Base-by-base conservation (phyloP, 2,329 filamentous ascomycete genomes). In the Talaromyces sp. region DNA sequence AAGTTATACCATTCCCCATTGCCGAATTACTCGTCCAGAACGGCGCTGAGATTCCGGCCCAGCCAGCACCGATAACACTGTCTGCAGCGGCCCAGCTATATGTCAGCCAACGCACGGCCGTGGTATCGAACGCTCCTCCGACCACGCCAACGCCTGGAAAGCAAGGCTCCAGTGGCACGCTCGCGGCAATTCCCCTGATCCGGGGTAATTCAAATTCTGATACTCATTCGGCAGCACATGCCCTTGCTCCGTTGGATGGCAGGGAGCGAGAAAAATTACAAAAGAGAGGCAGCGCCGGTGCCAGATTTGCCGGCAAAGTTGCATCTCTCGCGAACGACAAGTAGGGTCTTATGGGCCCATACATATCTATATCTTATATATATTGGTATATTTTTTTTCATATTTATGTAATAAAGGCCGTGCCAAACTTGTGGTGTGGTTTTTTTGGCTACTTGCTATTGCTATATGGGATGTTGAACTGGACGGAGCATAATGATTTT, bases 21-120 rank as follows among this genome's bases (percentile, higher is more conserved):
- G 95, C 95, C 15, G 95, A 99, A 74, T 79, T 99, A 62, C 83
- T 99, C 15, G 81, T 96, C 15, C 96, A 98, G 69, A 98, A 99
- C 70, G 95, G 95, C 17, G 93, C 93, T 3, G 90, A 96, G 64
- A 89, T 98, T 36, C 93, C 95, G 0, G 72, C 80, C 1, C 80
- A 86, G 2, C 81, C 90, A 63, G 91, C 93, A 0, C 89, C 91
- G 0, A 93, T 98, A 66, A 92, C 92, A 0, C 83, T 99, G 11
- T 92, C 91, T 63, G 82, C 85, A 10, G 88, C 88, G 54, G 93
- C 95, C 2, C 88, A 90, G 70, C 76, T 90, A 36, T 99, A 97
- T 69, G 81, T 98, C 55, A 92, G 96, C 66, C 87, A 92, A 77
- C 96, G 87, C 59, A 79, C 78, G 5, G 72, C 77, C 8, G 68